Percentiles rank a stretch among this genome's conserved stretches.
Conservation (phyloP, 345 rosid species). For the Salix dunnii region DNA sequence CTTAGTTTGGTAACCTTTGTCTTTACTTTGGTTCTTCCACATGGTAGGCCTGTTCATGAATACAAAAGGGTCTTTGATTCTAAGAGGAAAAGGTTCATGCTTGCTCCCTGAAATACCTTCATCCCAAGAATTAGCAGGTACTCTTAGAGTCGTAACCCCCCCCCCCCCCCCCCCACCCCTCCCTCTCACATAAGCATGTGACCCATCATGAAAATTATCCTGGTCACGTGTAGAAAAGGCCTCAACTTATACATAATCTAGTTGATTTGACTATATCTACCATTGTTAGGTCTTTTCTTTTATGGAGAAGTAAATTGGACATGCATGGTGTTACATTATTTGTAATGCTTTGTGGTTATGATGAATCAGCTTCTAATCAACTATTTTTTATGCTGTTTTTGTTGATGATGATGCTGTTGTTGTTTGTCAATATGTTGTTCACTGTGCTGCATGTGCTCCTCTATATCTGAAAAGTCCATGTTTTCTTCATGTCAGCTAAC, state of each 20-base stretch:
- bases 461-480: neutral
- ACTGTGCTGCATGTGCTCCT: neutral
- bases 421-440: neutral
- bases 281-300: neutral
- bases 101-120: no score
- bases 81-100: no score
- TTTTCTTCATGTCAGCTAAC: constrained; percentile 47
- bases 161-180: no score
- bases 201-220: no score
- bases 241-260: neutral
- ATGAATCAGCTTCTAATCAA: neutral
- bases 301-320: neutral
- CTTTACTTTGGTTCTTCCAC: no score
- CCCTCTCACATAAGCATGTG: no score
- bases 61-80: no score
- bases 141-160: no score
- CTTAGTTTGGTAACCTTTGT: no score
- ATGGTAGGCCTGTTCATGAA: no score
- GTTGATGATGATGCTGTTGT: neutral
- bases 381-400: neutral
- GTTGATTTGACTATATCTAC: neutral
- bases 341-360: neutral
- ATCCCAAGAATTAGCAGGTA: no score
- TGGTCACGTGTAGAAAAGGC: neutral
- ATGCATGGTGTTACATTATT: neutral